Evolutionary conservation across 352 stramenopile species (phyloP).

Genomic region (Salisapilia sapeloensis): DNA sequence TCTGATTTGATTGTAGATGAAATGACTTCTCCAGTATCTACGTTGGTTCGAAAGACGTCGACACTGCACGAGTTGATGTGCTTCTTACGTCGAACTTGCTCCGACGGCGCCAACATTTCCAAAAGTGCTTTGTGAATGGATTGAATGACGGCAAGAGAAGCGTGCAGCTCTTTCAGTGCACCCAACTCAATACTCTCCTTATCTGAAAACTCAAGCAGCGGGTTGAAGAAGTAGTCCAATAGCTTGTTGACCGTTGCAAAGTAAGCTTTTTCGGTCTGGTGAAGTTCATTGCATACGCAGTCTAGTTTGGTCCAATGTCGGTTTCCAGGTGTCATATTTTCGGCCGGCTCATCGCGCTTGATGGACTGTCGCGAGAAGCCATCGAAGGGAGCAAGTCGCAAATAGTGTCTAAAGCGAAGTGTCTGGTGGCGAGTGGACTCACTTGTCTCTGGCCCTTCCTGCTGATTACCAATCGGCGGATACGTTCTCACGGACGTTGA

Average conservation of each 20-base stretch:
- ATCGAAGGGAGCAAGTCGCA: too few relatives aligned
- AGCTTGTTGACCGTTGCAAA: conserved; percentile 9
- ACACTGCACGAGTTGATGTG: too few relatives aligned
- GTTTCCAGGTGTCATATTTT: background rate
- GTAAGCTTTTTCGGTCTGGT: conserved; percentile 12
- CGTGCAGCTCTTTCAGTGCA: conserved; percentile 10
- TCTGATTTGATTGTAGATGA: background rate
- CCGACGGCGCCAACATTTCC: conserved; percentile 5
- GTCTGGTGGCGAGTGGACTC: too few relatives aligned
- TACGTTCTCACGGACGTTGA: too few relatives aligned
- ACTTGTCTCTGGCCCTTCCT: too few relatives aligned
- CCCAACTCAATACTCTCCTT: conserved; percentile 8
- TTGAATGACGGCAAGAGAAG: conserved; percentile 13
- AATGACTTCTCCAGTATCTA: too few relatives aligned
- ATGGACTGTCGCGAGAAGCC: too few relatives aligned
- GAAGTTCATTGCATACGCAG: conserved; percentile 13
- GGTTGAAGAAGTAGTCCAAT: conserved; percentile 13
- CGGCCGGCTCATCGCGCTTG: too few relatives aligned
- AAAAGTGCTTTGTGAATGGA: conserved; percentile 16
- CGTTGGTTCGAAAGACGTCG: too few relatives aligned
- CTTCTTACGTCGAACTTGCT: too few relatives aligned
- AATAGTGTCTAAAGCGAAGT: too few relatives aligned
- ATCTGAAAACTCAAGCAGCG: conserved; percentile 9
- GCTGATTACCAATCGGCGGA: too few relatives aligned
- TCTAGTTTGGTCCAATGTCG: conserved; percentile 3